Conservation (phyloP, 2,329 filamentous ascomycete genomes). For the Penicillium frequentans region DNA sequence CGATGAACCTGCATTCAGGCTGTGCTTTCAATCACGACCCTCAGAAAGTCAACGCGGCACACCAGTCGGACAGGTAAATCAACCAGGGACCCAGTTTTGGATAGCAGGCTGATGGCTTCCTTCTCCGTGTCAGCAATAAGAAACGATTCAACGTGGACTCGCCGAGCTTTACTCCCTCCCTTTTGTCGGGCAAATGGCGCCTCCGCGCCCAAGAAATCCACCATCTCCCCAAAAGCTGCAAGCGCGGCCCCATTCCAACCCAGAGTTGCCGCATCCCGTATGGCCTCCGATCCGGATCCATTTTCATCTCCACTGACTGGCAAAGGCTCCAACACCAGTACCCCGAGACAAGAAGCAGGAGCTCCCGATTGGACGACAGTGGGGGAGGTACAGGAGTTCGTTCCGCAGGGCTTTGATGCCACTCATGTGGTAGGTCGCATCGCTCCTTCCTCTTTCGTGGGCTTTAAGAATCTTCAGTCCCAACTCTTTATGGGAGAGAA, state of each 20-base stretch:
- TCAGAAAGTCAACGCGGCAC: constrained; percentile 55
- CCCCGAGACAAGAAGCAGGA: constrained; percentile 42
- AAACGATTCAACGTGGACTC: constrained; percentile 93
- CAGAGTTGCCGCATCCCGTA: constrained; percentile 43
- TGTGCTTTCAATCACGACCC: constrained; percentile 89
- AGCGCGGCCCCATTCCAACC: constrained; percentile 67
- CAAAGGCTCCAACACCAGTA: constrained; percentile 43
- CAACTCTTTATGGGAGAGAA: background rate
- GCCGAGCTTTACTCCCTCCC: constrained; percentile 81
- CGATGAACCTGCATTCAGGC: constrained; percentile 39
- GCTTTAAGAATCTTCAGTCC: background rate
- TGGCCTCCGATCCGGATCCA: constrained; percentile 10
- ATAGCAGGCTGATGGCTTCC: background rate
- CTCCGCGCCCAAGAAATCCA: constrained; percentile 61
- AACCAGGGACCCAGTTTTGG: background rate
- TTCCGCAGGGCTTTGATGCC: constrained; percentile 56
- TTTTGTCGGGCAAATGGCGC: constrained; percentile 41
- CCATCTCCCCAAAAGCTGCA: constrained; percentile 84
- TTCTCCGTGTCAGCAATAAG: constrained; percentile 39
- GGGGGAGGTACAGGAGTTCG: constrained; percentile 49
- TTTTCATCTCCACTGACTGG: constrained; percentile 21
- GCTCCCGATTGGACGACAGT: constrained; percentile 45
- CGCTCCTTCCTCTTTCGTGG: constrained; percentile 13
- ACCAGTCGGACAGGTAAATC: constrained; percentile 42
- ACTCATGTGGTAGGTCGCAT: constrained; percentile 48